Percentiles rank a stretch among this genome's conserved stretches.
phyloP scores from a whole-genome alignment of 2,329 filamentous ascomycete species.

The Aspergillus alliaceus region DNA sequence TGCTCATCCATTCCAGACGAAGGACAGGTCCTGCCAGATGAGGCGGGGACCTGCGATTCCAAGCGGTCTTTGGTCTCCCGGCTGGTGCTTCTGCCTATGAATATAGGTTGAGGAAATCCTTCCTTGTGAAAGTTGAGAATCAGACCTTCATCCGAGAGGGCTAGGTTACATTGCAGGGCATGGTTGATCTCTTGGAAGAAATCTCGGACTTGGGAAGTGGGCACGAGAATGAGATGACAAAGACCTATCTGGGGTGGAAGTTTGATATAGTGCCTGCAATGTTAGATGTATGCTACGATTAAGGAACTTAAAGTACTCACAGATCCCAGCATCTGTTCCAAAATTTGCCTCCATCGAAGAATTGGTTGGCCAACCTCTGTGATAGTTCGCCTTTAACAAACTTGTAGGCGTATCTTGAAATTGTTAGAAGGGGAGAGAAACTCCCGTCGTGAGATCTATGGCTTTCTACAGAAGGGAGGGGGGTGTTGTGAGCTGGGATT shows the following conservation, averaged over 20 bases:
- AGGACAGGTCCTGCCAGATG: background rate
- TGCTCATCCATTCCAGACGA: conserved; percentile 10
- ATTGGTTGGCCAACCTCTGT: conserved; percentile 36
- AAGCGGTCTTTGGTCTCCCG: conserved; percentile 42
- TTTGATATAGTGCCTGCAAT: conserved; percentile 65
- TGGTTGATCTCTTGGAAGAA: conserved; percentile 67
- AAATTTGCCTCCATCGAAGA: conserved; percentile 45
- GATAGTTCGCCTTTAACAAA: conserved; percentile 34
- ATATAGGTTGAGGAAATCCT: conserved; percentile 65
- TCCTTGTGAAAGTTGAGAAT: conserved; percentile 60
- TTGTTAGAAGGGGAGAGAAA: conserved; percentile 42
- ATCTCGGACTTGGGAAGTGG: conserved; percentile 62
- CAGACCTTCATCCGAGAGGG: conserved; percentile 64
- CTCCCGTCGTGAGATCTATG: conserved; percentile 15
- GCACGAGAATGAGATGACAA: conserved; percentile 66
- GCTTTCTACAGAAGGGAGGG: background rate
- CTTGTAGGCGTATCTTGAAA: conserved; percentile 46
- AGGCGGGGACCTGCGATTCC: conserved; percentile 33
- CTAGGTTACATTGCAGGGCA: conserved; percentile 51
- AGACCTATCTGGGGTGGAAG: conserved; percentile 48
- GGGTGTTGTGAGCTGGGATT: background rate
- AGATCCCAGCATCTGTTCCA: conserved; percentile 70
- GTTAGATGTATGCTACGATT: background rate
- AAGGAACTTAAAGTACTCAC: conserved; percentile 52
- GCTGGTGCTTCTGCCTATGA: conserved; percentile 59